Evolutionary conservation across 768 basidiomycete genomes (phyloP).

Genomic region (Rossbeevera mucosa): DNA sequence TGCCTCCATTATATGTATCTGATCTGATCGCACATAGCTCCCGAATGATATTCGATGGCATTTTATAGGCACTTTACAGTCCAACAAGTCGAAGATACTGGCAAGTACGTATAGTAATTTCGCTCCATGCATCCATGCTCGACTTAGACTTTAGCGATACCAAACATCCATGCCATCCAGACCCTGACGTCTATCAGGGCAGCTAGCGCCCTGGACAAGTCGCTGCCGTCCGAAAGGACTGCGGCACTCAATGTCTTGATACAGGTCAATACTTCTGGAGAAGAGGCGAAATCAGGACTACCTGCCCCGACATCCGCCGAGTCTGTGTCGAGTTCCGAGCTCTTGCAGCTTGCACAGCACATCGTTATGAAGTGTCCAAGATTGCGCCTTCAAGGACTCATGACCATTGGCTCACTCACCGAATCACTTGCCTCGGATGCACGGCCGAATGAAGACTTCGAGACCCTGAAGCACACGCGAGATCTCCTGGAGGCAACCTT

Average conservation of each 20-base stretch:
- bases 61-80: slow-evolving; percentile 91
- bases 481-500: slow-evolving; percentile 51
- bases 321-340: slow-evolving; percentile 40
- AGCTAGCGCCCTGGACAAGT: slow-evolving; percentile 74
- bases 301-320: slow-evolving; percentile 45
- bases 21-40: slow-evolving; percentile 47
- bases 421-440: slow-evolving; percentile 49
- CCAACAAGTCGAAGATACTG: slow-evolving; percentile 88
- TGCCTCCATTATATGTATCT: not conserved
- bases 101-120: slow-evolving; percentile 50
- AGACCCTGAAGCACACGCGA: slow-evolving; percentile 57
- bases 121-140: slow-evolving; percentile 1
- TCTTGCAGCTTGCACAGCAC: slow-evolving; percentile 62
- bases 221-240: slow-evolving; percentile 52
- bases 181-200: slow-evolving; percentile 79
- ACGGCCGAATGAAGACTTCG: slow-evolving; percentile 70
- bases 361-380: slow-evolving; percentile 69
- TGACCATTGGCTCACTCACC: slow-evolving; percentile 91
- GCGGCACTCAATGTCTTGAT: slow-evolving; percentile 74
- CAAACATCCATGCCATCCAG: slow-evolving; percentile 84
- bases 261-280: slow-evolving; percentile 95
- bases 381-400: slow-evolving; percentile 78
- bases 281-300: slow-evolving; percentile 85
- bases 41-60: slow-evolving; percentile 91
- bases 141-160: slow-evolving; percentile 54